These are phyloP conservation scores for Psilocybe cubensis DNA, from an alignment of 768 basidiomycete species.

Conservation along the genomic window DNA sequence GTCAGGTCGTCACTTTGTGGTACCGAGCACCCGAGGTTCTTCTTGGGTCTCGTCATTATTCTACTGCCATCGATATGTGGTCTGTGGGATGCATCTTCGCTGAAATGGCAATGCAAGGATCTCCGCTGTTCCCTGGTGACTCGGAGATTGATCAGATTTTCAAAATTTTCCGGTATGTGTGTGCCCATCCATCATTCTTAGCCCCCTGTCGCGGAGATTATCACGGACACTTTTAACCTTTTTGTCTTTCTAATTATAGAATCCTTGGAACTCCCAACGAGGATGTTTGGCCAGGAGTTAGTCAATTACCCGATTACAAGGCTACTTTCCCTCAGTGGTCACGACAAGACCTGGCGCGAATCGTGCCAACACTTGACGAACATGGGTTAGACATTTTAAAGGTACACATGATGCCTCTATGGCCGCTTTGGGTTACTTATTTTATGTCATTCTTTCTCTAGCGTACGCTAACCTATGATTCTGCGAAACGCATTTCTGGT, in stretches of 20 bases:
- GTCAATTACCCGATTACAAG: conserved; percentile 91
- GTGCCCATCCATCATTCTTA: neutral
- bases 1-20: conserved; percentile 97
- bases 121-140: conserved; percentile 95
- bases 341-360: conserved; percentile 66
- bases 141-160: conserved; percentile 99
- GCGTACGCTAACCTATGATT: conserved; percentile 83
- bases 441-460: conserved; percentile 25
- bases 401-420: conserved; percentile 39
- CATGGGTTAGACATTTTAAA: conserved; percentile 81
- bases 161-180: conserved; percentile 91
- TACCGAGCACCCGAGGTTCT: conserved; percentile 98
- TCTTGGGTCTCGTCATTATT: conserved; percentile 94
- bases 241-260: conserved; percentile 43
- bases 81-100: conserved; percentile 99
- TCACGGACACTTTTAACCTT: neutral
- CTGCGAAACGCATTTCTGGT: conserved; percentile 93
- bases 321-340: conserved; percentile 96
- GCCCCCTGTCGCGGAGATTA: neutral
- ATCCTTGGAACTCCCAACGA: conserved; percentile 95
- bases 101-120: conserved; percentile 94
- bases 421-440: neutral
- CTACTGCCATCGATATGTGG: conserved; percentile 99
- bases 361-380: conserved; percentile 74
- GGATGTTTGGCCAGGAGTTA: conserved; percentile 90